phyloP scores from a whole-genome alignment of 1,139 yeast genomes.

The Hyphopichia burtonii region DNA sequence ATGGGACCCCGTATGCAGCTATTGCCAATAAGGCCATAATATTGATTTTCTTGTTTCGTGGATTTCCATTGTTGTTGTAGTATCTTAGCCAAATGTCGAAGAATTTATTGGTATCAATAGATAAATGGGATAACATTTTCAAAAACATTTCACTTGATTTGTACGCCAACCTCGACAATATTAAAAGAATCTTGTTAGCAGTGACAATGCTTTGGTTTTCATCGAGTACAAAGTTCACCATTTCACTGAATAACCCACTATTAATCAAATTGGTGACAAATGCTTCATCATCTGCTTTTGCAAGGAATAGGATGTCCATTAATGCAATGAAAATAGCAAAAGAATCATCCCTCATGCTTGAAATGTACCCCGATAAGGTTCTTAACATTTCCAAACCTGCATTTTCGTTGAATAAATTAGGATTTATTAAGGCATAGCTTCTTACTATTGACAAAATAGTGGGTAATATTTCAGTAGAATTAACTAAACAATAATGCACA shows the following conservation, averaged over 20 bases:
- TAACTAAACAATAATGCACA: conserved; percentile 49
- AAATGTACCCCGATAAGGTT: conserved; percentile 54
- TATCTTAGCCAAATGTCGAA: conserved; percentile 34
- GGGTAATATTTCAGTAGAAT: conserved; percentile 77
- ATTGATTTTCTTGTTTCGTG: conserved; percentile 63
- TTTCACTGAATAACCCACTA: conserved; percentile 47
- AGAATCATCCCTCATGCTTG: conserved; percentile 70
- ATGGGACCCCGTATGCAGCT: conserved; percentile 22
- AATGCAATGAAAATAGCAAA: conserved; percentile 55
- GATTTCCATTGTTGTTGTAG: conserved; percentile 59
- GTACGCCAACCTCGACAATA: conserved; percentile 54
- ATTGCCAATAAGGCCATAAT: conserved; percentile 58
- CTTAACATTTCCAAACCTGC: conserved; percentile 44
- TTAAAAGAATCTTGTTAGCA: conserved; percentile 50
- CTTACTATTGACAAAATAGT: conserved; percentile 65
- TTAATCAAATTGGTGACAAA: conserved; percentile 38
- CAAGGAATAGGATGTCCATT: conserved; percentile 54
- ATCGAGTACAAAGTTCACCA: conserved; percentile 48
- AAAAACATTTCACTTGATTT: conserved; percentile 47
- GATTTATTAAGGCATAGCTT: conserved; percentile 65
- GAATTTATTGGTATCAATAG: conserved; percentile 23
- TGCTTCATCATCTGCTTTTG: conserved; percentile 20
- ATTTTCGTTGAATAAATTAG: conserved; percentile 41
- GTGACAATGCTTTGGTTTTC: conserved; percentile 49
- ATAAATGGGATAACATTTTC: conserved; percentile 29